These are phyloP conservation scores for Pseudogymnoascus sp. DNA, from an alignment of 2,329 filamentous ascomycete species.

Conservation along the genomic window DNA sequence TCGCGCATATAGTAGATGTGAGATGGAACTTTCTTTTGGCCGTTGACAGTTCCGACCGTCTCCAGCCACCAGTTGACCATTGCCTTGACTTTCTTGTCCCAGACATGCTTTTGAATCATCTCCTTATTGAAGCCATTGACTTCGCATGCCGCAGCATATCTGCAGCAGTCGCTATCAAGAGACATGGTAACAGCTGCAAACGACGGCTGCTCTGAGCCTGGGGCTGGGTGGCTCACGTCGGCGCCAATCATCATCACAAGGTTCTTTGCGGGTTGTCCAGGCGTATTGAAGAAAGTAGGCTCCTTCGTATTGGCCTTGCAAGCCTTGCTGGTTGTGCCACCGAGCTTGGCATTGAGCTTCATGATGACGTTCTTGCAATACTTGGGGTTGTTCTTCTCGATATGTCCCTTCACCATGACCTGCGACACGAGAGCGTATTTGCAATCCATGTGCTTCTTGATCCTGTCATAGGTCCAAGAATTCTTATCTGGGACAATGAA, in stretches of 20 bases:
- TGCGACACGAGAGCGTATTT: constrained; percentile 79
- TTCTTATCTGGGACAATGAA: constrained; percentile 69
- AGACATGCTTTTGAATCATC: constrained; percentile 46
- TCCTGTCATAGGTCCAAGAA: constrained; percentile 63
- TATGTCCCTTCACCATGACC: constrained; percentile 65
- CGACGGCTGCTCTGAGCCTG: constrained; percentile 59
- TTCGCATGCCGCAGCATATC: constrained; percentile 71
- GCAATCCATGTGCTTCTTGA: constrained; percentile 87
- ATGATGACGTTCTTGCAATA: constrained; percentile 92
- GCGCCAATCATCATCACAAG: constrained; percentile 73
- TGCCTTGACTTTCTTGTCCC: constrained; percentile 50
- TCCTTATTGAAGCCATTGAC: constrained; percentile 79
- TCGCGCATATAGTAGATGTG: constrained; percentile 90
- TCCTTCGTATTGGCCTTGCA: constrained; percentile 9
- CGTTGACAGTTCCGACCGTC: constrained; percentile 34
- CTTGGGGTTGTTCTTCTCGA: constrained; percentile 62
- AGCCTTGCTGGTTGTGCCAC: constrained; percentile 59
- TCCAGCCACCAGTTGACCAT: constrained; percentile 62
- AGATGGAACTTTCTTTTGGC: constrained; percentile 47
- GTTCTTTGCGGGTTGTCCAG: background rate
- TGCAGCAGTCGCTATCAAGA: constrained; percentile 60
- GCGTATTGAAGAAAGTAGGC: background rate
- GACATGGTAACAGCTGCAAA: constrained; percentile 85
- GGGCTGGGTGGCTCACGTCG: constrained; percentile 78
- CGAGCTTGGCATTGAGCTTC: constrained; percentile 96